Evolutionary conservation across 345 rosid species (phyloP), one percentile per base, ranked within the genome.

Genomic region (Erysimum cheiranthoides): DNA sequence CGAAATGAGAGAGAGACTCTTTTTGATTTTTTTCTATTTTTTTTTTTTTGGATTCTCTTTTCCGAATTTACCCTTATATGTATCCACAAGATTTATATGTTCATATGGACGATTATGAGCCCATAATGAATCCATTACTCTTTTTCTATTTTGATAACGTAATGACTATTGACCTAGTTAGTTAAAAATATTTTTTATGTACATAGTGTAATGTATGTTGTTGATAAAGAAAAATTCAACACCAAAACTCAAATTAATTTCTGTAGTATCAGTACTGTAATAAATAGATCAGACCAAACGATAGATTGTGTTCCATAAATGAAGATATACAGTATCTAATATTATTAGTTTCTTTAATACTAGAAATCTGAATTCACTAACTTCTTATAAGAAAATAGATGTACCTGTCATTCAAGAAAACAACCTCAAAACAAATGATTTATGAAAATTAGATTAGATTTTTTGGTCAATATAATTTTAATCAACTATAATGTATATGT

Each of bases 41-140:
- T 9, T 66, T 66, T 16, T 18, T 32, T 34, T 39, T 10, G 46
- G 10, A 39, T 2, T 54, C 25, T 6, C 34, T 27, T 46, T 75
- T 51, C 63, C 69, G 49, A 42, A 68, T 39, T 46, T 68, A 68
- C 74, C 74, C 68, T 68, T 74, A n/a, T 66, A 56, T 65, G 8
- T 64, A 52, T 40, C n/a, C 54, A 52, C 25, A 13, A 21, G 38
- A 34, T 40, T 62, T 49, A 35, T 28, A 12, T 21, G 25, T 21
- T 52, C 54, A 18, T 2, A n/a, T 8, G 16, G 16, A 63, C 54
- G 32, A 50, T 62, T 39, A 12, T 72, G 50, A 60, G 75, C 75
- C 68, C 52, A 61, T 61, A 38, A 72, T 72, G 34, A 63, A 53
- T 8, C 77, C 63, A 63, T 13, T 71, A 21, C 25, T 32, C 10